A percentile compares a stretch with the other conserved stretches of the same genome.
Conservation (phyloP, 495 filamentous ascomycete species). For the Aspergillus ellipticus region DNA sequence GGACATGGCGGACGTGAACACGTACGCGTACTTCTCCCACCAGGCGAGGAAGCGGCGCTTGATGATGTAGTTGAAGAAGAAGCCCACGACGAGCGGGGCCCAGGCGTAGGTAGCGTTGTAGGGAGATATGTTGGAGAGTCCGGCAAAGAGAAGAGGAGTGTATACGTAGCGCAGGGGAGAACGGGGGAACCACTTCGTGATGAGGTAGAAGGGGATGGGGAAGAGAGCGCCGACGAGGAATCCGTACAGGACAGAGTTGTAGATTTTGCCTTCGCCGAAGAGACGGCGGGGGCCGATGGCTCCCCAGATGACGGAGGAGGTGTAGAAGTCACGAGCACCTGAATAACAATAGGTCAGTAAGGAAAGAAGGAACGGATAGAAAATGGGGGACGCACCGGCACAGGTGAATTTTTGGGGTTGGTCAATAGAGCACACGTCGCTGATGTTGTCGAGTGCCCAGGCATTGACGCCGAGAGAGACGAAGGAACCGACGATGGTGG, state of each 20-base stretch:
- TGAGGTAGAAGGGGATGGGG: conserved; percentile 38
- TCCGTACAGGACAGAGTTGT: conserved; percentile 25
- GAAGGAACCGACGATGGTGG: conserved; percentile 35
- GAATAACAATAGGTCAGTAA: conserved; percentile 35
- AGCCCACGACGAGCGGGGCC: background rate
- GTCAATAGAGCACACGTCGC: conserved; percentile 29
- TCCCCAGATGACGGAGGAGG: conserved; percentile 36
- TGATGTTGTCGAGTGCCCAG: conserved; percentile 38
- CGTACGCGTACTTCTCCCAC: background rate
- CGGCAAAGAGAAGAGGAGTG: background rate
- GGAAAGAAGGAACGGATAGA: background rate
- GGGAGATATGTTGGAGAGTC: background rate
- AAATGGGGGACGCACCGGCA: background rate
- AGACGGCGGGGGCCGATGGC: conserved; percentile 34
- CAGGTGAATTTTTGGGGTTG: conserved; percentile 37
- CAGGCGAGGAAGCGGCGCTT: background rate
- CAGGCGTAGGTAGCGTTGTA: background rate
- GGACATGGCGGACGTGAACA: background rate
- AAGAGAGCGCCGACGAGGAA: conserved; percentile 37
- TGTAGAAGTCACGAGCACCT: conserved; percentile 24
- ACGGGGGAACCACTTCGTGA: conserved; percentile 32
- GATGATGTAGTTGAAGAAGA: background rate
- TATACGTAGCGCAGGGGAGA: background rate
- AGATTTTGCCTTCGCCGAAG: conserved; percentile 17
- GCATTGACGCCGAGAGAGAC: conserved; percentile 37